These are phyloP conservation scores for Xylariaceae sp. DNA, from an alignment of 2,329 filamentous ascomycete species.

Conservation along the genomic window DNA sequence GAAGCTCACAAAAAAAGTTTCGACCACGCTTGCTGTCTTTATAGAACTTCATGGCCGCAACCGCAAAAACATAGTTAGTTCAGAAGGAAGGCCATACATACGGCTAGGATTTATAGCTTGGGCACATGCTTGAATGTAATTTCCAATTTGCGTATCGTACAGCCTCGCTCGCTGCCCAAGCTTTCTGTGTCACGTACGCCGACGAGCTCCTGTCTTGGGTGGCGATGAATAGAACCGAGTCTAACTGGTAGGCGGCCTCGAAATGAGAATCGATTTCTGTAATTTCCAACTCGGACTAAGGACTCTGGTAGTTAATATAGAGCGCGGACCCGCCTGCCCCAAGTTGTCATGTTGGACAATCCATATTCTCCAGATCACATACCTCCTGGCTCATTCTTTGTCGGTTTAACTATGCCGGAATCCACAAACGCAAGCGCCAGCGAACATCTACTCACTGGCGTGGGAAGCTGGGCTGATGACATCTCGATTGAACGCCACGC, in stretches of 20 bases:
- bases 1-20: neutral
- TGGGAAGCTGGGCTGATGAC: constrained; percentile 15
- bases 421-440: constrained; percentile 1
- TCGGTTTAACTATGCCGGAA: neutral
- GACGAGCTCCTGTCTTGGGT: neutral
- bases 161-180: neutral
- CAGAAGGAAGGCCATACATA: neutral
- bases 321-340: neutral
- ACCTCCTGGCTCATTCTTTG: neutral
- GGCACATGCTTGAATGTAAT: neutral
- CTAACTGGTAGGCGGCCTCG: neutral
- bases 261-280: neutral
- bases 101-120: neutral
- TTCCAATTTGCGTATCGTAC: neutral
- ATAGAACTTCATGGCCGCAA: too few relatives aligned
- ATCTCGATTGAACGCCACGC: neutral
- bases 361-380: neutral
- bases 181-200: neutral
- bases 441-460: constrained; percentile 12
- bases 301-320: neutral
- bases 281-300: neutral
- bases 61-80: too few relatives aligned
- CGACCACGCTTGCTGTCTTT: neutral
- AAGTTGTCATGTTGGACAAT: neutral
- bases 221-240: neutral